A percentile compares a stretch with the other conserved stretches of the same genome.
These are phyloP conservation scores for Pestalotiopsis sp. DNA, from an alignment of 2,329 filamentous ascomycete genomes.

Conservation along the genomic window DNA sequence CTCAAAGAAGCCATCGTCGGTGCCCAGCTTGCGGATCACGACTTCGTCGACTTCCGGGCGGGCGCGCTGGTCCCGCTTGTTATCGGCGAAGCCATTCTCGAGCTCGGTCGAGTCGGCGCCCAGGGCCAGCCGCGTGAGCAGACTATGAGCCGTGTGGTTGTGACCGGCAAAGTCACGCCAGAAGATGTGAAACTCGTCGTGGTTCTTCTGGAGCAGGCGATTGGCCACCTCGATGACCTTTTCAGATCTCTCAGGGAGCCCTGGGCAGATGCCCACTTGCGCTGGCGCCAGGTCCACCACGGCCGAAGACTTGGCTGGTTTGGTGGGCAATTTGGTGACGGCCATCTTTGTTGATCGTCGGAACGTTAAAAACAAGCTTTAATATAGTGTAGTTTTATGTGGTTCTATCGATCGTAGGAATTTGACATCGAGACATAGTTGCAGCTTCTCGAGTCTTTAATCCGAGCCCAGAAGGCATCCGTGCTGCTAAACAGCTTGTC, in stretches of 20 bases:
- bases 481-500: not conserved
- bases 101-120: conserved; percentile 28
- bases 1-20: conserved; percentile 24
- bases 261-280: conserved; percentile 1
- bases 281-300: not conserved
- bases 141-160: conserved; percentile 33
- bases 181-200: conserved; percentile 32
- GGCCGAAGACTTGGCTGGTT: not conserved
- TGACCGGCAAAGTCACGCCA: conserved; percentile 27
- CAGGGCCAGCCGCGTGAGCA: conserved; percentile 30
- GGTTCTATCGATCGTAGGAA: not conserved
- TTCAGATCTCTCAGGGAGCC: not conserved
- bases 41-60: conserved; percentile 21
- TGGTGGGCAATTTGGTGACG: not conserved
- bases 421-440: not conserved
- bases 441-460: not conserved
- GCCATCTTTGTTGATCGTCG: not conserved
- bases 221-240: conserved; percentile 20
- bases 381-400: not conserved
- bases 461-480: not conserved
- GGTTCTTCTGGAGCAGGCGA: conserved; percentile 29
- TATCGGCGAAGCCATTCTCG: conserved; percentile 27
- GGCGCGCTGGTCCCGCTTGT: conserved; percentile 24
- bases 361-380: not conserved
- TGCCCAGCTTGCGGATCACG: conserved; percentile 18